Conservation (phyloP, 2,329 filamentous ascomycete species). For the Trichoderma lentiforme region DNA sequence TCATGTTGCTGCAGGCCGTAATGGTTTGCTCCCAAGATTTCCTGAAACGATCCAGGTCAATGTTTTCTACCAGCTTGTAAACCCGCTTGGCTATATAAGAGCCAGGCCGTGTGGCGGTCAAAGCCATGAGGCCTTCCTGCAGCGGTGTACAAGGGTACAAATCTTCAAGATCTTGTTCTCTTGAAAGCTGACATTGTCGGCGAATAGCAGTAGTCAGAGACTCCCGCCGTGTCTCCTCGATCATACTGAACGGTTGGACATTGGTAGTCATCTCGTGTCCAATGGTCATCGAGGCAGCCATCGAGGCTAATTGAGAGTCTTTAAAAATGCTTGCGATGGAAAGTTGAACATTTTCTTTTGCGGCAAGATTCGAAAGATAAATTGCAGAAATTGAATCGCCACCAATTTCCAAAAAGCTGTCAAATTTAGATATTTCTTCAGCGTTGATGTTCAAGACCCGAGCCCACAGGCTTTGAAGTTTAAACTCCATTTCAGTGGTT, state of each 20-base stretch:
- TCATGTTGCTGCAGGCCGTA: constrained; percentile 18
- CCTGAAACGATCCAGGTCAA: constrained; percentile 21
- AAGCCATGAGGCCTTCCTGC: constrained; percentile 37
- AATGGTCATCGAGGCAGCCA: neutral
- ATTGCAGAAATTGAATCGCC: constrained; percentile 39
- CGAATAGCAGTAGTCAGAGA: neutral
- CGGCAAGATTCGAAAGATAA: neutral
- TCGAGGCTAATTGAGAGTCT: neutral
- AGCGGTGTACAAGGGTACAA: constrained; percentile 37
- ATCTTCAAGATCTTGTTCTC: constrained; percentile 22
- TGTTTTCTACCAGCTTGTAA: constrained; percentile 6
- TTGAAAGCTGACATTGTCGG: neutral
- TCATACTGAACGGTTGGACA: neutral
- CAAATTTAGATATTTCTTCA: neutral
- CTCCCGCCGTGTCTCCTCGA: neutral
- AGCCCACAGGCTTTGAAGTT: constrained; percentile 7
- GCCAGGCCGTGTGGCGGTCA: constrained; percentile 23
- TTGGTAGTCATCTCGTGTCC: neutral
- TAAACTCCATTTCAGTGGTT: neutral
- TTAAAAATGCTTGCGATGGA: neutral
- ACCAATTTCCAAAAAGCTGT: constrained; percentile 40
- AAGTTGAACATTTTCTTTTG: neutral
- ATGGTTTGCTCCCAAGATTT: constrained; percentile 22
- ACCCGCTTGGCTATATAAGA: constrained; percentile 22
- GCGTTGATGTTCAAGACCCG: neutral